phyloP scores from a whole-genome alignment of 305 asterid genomes.

The Ilex paraguariensis region DNA sequence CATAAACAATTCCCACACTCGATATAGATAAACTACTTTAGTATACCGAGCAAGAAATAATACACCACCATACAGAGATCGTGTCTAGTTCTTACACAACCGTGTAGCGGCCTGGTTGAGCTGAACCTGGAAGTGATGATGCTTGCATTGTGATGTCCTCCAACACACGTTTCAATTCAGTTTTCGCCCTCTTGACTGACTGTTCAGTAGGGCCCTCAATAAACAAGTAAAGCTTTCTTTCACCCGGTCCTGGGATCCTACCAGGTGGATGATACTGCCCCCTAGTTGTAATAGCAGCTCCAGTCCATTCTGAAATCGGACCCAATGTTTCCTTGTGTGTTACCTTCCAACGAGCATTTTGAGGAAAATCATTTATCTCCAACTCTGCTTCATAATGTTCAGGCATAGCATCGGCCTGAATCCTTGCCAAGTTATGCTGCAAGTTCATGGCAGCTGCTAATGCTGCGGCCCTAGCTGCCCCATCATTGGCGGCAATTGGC shows the following conservation, averaged over 20 bases:
- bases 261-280: slow-evolving; percentile 86
- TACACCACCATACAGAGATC: neutral
- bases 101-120: slow-evolving; percentile 84
- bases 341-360: slow-evolving; percentile 98
- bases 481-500: slow-evolving; percentile 45
- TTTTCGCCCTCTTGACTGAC: slow-evolving; percentile 91
- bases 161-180: slow-evolving; percentile 83
- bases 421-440: slow-evolving; percentile 87
- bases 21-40: too few species aligned
- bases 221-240: slow-evolving; percentile 86
- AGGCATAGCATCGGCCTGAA: slow-evolving; percentile 86
- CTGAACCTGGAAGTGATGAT: slow-evolving; percentile 85
- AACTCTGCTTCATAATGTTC: slow-evolving; percentile 87
- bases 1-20: too few species aligned
- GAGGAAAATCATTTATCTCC: slow-evolving; percentile 95
- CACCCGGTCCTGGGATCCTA: slow-evolving; percentile 61
- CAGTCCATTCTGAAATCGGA: slow-evolving; percentile 96
- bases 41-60: too few species aligned
- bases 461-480: slow-evolving; percentile 75
- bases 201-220: slow-evolving; percentile 92
- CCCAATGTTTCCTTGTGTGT: slow-evolving; percentile 94
- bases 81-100: slow-evolving; percentile 43
- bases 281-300: slow-evolving; percentile 94
- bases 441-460: slow-evolving; percentile 77
- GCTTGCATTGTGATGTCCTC: slow-evolving; percentile 88